phyloP scores from a whole-genome alignment of 2,329 filamentous ascomycete genomes.

The Pseudopithomyces maydicus region DNA sequence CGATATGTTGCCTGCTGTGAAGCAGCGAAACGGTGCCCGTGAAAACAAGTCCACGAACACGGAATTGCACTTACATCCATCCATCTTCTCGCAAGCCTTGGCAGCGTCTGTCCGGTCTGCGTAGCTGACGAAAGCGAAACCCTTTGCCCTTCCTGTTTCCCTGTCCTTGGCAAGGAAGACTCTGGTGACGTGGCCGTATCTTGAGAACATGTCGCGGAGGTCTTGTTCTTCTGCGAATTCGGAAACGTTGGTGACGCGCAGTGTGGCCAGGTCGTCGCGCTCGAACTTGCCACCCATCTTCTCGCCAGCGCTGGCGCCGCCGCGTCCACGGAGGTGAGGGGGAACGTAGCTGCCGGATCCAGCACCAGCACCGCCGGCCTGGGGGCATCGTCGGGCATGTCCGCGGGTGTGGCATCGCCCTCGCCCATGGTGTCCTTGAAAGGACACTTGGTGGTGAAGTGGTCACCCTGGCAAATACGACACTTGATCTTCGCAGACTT shows the following conservation, averaged over 20 bases:
- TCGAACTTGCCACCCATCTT: constrained; percentile 94
- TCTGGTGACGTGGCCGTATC: constrained; percentile 93
- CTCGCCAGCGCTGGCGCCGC: constrained; percentile 71
- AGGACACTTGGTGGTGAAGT: constrained; percentile 98
- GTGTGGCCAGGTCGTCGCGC: constrained; percentile 92
- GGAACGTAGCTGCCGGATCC: constrained; percentile 90
- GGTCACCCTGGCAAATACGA: constrained; percentile 97
- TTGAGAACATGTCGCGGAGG: constrained; percentile 96
- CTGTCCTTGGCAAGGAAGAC: constrained; percentile 98
- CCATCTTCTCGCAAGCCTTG: constrained; percentile 95
- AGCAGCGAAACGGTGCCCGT: too few species aligned
- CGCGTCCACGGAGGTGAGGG: constrained; percentile 86
- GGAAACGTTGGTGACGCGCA: constrained; percentile 97
- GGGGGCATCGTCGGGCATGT: constrained; percentile 54
- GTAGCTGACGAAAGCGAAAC: constrained; percentile 98
- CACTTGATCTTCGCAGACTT: constrained; percentile 99
- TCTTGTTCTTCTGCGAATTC: constrained; percentile 97
- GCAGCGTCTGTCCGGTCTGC: constrained; percentile 87
- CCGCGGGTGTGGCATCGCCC: constrained; percentile 53
- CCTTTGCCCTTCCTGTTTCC: constrained; percentile 95
- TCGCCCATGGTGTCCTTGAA: constrained; percentile 99
- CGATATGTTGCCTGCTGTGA: neutral
- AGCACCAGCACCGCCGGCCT: constrained; percentile 61
- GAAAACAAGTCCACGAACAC: neutral
- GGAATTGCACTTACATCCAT: constrained; percentile 70